Conservation (phyloP, 2,329 filamentous ascomycete genomes). For the Gyromitra esculenta region DNA sequence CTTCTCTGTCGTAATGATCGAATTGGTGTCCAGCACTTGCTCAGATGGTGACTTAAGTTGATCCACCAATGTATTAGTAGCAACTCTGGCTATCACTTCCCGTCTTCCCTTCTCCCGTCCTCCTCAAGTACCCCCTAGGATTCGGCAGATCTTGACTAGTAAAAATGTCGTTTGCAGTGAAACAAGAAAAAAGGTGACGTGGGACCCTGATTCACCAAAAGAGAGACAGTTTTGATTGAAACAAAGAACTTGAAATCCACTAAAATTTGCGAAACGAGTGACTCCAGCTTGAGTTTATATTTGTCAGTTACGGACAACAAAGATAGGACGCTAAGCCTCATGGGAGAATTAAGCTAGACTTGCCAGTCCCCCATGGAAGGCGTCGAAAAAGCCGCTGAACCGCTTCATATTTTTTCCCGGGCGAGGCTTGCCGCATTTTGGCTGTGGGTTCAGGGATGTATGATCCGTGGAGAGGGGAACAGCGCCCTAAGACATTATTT, state of each 20-base stretch:
- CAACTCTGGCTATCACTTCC: conserved; percentile 24
- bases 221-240: conserved; percentile 22
- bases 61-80: conserved; percentile 14
- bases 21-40: conserved; percentile 7
- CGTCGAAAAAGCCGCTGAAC: background rate
- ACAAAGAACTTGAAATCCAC: conserved; percentile 22
- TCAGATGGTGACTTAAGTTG: conserved; percentile 5
- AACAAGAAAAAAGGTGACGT: conserved; percentile 42
- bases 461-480: conserved; percentile 1
- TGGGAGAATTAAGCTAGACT: conserved; percentile 12
- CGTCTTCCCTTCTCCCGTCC: conserved; percentile 3
- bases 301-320: conserved; percentile 19
- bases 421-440: conserved; percentile 15
- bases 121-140: conserved; percentile 19
- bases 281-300: conserved; percentile 40
- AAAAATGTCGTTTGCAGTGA: conserved; percentile 15
- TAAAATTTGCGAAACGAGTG: conserved; percentile 14
- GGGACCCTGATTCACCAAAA: conserved; percentile 33
- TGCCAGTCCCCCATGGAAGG: conserved; percentile 13
- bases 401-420: conserved; percentile 8
- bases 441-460: conserved; percentile 24
- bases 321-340: conserved; percentile 26
- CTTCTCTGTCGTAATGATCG: conserved; percentile 9
- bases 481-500: conserved; percentile 7
- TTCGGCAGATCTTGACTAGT: conserved; percentile 15